Evolutionary conservation across 768 basidiomycete species (phyloP).

Genomic region (Plicaturopsis crispa): DNA sequence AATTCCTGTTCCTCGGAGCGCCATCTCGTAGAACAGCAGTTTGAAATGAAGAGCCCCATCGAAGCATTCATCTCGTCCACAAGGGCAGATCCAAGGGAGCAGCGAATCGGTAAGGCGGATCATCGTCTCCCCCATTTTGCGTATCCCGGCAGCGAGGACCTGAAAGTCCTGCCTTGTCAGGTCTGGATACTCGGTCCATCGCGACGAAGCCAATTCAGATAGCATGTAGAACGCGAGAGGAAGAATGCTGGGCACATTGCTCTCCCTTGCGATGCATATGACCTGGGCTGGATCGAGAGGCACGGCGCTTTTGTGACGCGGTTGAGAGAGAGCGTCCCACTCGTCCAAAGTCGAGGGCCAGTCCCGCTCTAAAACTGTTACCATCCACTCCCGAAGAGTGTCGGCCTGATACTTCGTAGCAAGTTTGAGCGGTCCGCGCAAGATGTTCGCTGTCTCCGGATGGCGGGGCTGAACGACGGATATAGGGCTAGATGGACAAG

Average conservation of each 20-base stretch:
- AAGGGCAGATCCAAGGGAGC: too few relatives aligned
- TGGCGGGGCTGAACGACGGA: constrained; percentile 10
- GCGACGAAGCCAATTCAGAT: too few relatives aligned
- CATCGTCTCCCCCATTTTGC: too few relatives aligned
- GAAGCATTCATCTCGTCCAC: too few relatives aligned
- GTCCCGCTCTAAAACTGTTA: constrained; percentile 23
- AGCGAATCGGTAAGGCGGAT: too few relatives aligned
- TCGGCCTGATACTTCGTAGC: constrained; percentile 29
- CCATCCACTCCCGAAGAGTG: constrained; percentile 20
- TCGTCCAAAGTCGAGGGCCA: constrained; percentile 21
- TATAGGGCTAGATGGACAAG: constrained; percentile 7
- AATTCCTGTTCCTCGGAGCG: too few relatives aligned
- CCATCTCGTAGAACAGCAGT: too few relatives aligned
- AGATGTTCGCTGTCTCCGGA: constrained; percentile 22
- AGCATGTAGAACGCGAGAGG: neutral
- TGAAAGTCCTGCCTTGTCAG: too few relatives aligned
- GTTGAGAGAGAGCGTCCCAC: constrained; percentile 14
- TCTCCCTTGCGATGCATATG: neutral
- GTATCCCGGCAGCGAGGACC: too few relatives aligned
- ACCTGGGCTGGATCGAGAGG: neutral
- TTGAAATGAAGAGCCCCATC: too few relatives aligned
- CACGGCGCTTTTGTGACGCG: neutral
- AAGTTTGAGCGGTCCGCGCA: constrained; percentile 22
- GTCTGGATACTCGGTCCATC: too few relatives aligned
- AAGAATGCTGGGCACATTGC: neutral